A percentile compares a stretch with the other conserved stretches of the same genome.
Evolutionary conservation across 2,329 filamentous ascomycete genomes (phyloP).

Genomic region (Geosmithia putterillii): DNA sequence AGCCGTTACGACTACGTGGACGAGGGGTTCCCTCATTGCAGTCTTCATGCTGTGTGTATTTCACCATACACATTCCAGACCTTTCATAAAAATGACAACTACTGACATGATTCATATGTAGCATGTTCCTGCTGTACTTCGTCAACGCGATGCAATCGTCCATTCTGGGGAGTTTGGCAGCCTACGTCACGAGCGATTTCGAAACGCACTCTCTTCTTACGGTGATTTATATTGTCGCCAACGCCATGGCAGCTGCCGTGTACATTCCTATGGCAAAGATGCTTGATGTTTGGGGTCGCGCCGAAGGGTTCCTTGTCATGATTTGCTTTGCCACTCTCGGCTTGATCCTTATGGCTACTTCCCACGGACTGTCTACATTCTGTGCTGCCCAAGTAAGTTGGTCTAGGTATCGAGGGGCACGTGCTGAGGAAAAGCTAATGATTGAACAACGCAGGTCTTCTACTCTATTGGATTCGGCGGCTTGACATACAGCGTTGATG

Average conservation of each 20-base stretch:
- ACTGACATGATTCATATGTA: conserved; percentile 1
- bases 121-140: conserved; percentile 36
- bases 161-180: conserved; percentile 25
- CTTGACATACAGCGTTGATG: conserved; percentile 47
- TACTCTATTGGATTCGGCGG: conserved; percentile 49
- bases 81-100: too few species aligned
- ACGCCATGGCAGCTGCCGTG: conserved; percentile 41
- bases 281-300: conserved; percentile 50
- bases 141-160: conserved; percentile 34
- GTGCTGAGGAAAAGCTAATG: not conserved
- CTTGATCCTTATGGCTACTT: conserved; percentile 50
- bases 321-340: conserved; percentile 31
- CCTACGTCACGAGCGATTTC: conserved; percentile 38
- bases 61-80: not conserved
- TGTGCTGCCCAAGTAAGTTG: conserved; percentile 35
- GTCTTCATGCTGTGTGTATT: conserved; percentile 18
- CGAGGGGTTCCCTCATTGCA: conserved; percentile 18
- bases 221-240: conserved; percentile 39
- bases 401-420: too few species aligned
- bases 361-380: conserved; percentile 25
- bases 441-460: conserved; percentile 29
- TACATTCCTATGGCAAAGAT: conserved; percentile 52
- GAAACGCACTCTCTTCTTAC: conserved; percentile 38
- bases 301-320: conserved; percentile 45
- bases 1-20: conserved; percentile 27